Conservation (phyloP, 371 early-diverging fungal species). For the Mucor saturninus region DNA sequence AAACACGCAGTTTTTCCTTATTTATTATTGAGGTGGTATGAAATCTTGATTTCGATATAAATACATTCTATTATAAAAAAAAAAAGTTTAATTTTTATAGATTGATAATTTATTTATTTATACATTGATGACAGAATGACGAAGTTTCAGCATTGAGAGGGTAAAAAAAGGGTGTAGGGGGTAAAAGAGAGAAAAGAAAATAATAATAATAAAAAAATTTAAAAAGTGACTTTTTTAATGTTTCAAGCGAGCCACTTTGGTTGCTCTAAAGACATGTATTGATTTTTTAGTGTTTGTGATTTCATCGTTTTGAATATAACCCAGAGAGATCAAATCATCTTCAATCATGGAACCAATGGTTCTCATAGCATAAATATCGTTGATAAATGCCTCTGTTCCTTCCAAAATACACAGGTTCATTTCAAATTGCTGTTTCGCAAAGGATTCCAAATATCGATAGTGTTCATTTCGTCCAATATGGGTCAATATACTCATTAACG, state of each 20-base stretch:
- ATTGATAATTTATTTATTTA: background rate
- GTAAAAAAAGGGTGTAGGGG: too few species aligned
- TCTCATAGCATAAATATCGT: slow-evolving; percentile 48
- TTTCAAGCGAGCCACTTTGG: background rate
- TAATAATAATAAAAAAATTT: background rate
- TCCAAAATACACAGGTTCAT: slow-evolving; percentile 39
- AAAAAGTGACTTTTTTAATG: background rate
- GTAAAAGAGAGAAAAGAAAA: background rate
- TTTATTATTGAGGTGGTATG: background rate
- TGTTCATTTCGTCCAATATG: slow-evolving; percentile 9
- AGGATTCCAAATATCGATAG: slow-evolving; percentile 7
- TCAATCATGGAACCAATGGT: slow-evolving; percentile 19
- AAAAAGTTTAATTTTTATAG: background rate
- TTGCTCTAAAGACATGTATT: slow-evolving; percentile 12
- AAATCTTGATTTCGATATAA: background rate
- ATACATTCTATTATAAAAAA: slow-evolving; percentile 1
- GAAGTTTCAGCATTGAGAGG: background rate
- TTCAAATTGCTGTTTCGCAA: slow-evolving; percentile 36
- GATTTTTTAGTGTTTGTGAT: background rate
- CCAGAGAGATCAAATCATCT: slow-evolving; percentile 7
- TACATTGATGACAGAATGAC: background rate
- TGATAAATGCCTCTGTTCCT: slow-evolving; percentile 40
- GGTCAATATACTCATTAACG: slow-evolving; percentile 27
- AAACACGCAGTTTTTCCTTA: slow-evolving; percentile 40
- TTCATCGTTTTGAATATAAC: slow-evolving; percentile 4